phyloP scores from a whole-genome alignment of 768 basidiomycete genomes.

The Lentinus brumalis region DNA sequence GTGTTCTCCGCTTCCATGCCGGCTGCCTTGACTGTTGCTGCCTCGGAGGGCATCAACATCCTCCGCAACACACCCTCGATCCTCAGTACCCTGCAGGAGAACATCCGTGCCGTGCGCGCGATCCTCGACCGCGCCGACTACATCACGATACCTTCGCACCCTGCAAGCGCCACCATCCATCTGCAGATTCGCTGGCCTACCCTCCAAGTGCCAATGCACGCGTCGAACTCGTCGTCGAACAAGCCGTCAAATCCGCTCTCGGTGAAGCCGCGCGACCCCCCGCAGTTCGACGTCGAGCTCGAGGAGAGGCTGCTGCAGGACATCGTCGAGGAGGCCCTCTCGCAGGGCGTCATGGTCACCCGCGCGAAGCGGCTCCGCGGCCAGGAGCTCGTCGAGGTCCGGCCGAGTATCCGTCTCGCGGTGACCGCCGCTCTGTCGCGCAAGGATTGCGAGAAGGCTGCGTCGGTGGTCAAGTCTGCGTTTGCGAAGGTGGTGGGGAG shows the following conservation, averaged over 20 bases:
- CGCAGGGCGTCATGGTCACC: slow-evolving; percentile 84
- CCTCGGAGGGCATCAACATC: slow-evolving; percentile 82
- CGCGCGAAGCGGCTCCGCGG: slow-evolving; percentile 78
- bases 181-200: slow-evolving; percentile 57
- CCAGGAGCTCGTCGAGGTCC: slow-evolving; percentile 81
- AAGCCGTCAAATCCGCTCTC: slow-evolving; percentile 55
- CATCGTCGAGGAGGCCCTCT: slow-evolving; percentile 84
- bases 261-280: slow-evolving; percentile 47
- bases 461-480: slow-evolving; percentile 68
- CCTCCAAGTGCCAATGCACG: slow-evolving; percentile 21
- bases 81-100: slow-evolving; percentile 67
- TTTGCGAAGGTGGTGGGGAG: slow-evolving; percentile 72
- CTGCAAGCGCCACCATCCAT: slow-evolving; percentile 87
- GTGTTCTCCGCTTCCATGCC: slow-evolving; percentile 98
- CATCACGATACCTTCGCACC: slow-evolving; percentile 84
- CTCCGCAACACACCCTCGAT: slow-evolving; percentile 37
- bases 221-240: slow-evolving; percentile 16
- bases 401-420: slow-evolving; percentile 85
- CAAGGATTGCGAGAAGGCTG: slow-evolving; percentile 93
- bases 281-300: slow-evolving; percentile 52
- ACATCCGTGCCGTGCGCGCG: slow-evolving; percentile 73
- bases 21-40: slow-evolving; percentile 83
- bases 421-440: slow-evolving; percentile 75
- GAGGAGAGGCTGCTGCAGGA: slow-evolving; percentile 90
- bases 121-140: slow-evolving; percentile 82